phyloP scores from a whole-genome alignment of 73 alveolate genomes.

The Paramecium sonneborni region DNA sequence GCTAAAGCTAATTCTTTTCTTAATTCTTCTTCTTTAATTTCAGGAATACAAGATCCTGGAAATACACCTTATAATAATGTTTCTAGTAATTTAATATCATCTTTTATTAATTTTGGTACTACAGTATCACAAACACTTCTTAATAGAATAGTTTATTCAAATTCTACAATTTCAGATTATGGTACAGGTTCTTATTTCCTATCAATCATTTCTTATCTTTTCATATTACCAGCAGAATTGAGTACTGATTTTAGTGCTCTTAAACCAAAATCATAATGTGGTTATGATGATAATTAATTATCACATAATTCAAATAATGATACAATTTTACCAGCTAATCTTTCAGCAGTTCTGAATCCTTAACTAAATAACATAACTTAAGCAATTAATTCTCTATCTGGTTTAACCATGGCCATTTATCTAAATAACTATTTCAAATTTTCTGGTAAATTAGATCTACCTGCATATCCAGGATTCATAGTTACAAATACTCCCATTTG shows the following conservation, averaged over 20 bases:
- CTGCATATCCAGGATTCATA: conserved; percentile 99
- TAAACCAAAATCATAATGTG: conserved; percentile 99
- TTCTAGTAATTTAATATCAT: conserved; percentile 94
- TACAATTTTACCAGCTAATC: conserved; percentile 92
- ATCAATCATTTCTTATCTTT: conserved; percentile 93
- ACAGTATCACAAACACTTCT: conserved; percentile 98
- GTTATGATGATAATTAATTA: conserved; percentile 95
- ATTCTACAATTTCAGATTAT: conserved; percentile 62
- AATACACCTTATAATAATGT: conserved; percentile 97
- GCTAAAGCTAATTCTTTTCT: conserved; percentile 80
- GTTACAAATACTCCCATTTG: conserved; percentile 99
- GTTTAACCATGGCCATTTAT: conserved; percentile 99
- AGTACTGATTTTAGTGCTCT: conserved; percentile 98
- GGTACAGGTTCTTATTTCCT: conserved; percentile 74
- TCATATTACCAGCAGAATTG: conserved; percentile 96
- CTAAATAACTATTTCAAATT: conserved; percentile 98
- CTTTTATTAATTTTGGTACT: conserved; percentile 99
- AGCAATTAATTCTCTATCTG: conserved; percentile 98
- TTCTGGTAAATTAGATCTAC: conserved; percentile 99
- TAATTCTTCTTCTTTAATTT: conserved; percentile 94
- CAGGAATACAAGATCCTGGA: conserved; percentile 98
- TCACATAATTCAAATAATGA: conserved; percentile 95
- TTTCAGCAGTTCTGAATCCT: conserved; percentile 99
- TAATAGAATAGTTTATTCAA: conserved; percentile 96
- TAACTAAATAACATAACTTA: conserved; percentile 98